phyloP scores from a whole-genome alignment of 495 filamentous ascomycete genomes.

The Xanthoparmelia taractica region DNA sequence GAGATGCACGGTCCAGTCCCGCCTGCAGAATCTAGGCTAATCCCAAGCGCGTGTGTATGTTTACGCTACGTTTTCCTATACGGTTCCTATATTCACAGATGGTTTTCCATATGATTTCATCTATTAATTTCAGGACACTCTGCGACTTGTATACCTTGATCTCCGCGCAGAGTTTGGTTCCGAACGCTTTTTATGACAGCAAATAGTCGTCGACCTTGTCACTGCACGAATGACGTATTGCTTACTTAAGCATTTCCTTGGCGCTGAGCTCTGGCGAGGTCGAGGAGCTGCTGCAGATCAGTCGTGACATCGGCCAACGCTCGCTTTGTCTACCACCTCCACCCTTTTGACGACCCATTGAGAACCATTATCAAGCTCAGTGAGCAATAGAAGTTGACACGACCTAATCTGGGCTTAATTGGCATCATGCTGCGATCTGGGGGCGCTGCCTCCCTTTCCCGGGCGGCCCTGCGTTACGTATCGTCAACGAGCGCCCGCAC shows the following conservation, averaged over 20 bases:
- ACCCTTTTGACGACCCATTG: slow-evolving; percentile 7
- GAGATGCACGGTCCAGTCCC: slow-evolving; percentile 4
- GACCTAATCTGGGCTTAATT: not conserved
- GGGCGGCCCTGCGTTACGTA: slow-evolving; percentile 42
- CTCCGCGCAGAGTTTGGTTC: not conserved
- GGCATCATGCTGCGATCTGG: slow-evolving; percentile 43
- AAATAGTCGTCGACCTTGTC: not conserved
- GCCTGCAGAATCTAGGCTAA: not conserved
- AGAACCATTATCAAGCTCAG: not conserved
- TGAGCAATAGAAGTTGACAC: not conserved
- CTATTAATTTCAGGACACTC: not conserved
- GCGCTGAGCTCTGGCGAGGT: slow-evolving; percentile 3
- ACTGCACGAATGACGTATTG: slow-evolving; percentile 14
- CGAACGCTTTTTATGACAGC: not conserved
- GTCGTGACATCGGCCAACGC: not conserved
- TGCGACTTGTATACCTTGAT: not conserved
- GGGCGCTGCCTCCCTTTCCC: slow-evolving; percentile 41
- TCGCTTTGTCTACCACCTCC: not conserved
- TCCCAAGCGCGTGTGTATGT: not conserved
- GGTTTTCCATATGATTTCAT: no score
- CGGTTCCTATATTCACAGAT: no score
- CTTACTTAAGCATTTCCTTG: slow-evolving; percentile 5
- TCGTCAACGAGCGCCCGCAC: slow-evolving; percentile 36
- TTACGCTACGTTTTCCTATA: not conserved
- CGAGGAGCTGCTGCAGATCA: not conserved